These are phyloP conservation scores for Globisporangium splendens DNA, from an alignment of 352 stramenopile genomes.

Conservation along the genomic window DNA sequence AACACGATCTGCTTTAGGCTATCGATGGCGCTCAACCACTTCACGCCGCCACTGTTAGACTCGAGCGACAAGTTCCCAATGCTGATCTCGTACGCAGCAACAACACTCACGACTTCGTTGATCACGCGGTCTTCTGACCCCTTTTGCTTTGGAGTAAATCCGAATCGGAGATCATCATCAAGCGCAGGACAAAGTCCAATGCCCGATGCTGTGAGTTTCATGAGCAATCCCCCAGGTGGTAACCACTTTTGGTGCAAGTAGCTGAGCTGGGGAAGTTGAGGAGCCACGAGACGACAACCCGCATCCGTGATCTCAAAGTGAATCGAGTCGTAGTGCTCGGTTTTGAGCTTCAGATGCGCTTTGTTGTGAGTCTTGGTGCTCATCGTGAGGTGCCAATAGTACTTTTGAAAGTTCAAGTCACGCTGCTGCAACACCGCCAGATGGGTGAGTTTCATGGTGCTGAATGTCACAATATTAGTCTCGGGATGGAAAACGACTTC, in stretches of 20 bases:
- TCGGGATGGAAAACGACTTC: conserved; percentile 57
- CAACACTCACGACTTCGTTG: conserved; percentile 62
- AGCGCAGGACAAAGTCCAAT: conserved; percentile 58
- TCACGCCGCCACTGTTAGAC: conserved; percentile 17
- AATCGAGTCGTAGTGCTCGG: conserved; percentile 45
- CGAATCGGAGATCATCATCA: conserved; percentile 28
- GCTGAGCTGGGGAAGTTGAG: conserved; percentile 42
- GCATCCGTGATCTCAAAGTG: conserved; percentile 67
- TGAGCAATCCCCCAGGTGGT: conserved; percentile 56
- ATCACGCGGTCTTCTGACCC: conserved; percentile 68
- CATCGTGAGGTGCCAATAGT: conserved; percentile 58
- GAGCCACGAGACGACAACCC: conserved; percentile 52
- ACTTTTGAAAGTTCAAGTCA: conserved; percentile 70
- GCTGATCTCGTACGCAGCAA: conserved; percentile 56
- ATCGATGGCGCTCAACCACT: conserved; percentile 28
- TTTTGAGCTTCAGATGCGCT: conserved; percentile 52
- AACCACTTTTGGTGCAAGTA: conserved; percentile 31
- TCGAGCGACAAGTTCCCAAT: conserved; percentile 35
- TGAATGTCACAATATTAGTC: conserved; percentile 63
- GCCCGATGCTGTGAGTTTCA: conserved; percentile 44
- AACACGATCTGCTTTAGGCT: conserved; percentile 69
- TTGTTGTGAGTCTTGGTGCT: conserved; percentile 29
- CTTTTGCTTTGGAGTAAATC: conserved; percentile 52
- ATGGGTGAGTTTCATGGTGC: conserved; percentile 70
- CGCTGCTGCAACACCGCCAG: conserved; percentile 64